Evolutionary conservation across 768 basidiomycete species (phyloP), one percentile per base, ranked within the genome.

Genomic region (Serendipita indica): DNA sequence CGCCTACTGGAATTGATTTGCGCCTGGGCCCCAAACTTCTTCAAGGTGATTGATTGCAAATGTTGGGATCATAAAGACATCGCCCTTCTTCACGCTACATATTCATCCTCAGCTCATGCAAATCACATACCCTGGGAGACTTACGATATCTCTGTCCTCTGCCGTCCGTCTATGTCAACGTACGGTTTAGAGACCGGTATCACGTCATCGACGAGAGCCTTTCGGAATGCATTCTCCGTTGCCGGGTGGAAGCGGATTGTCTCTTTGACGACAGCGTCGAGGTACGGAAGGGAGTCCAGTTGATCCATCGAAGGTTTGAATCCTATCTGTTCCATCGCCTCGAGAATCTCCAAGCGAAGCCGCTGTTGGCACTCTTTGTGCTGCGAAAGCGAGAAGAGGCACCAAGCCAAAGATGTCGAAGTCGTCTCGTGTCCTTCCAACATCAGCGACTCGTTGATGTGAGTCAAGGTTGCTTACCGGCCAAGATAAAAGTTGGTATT

Each of bases 11-110:
- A 72, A 74, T 25, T 64, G 60, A 32, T 68, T 59, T 1, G 73
- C 71, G 54, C 73, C 70, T 3, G 63, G 61, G 0, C 73, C 73
- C 66, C 71, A 74, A 0, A 71, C 62, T 10, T 56, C 46, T 32
- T 58, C 57, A 18, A 61, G 62, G 5, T 67, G 62, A 52, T 73
- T 72, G 63, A 69, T 63, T 1, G 67, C 61, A 1, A 60, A 35
- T 20, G 66, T 64, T 14, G 65, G 62, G 30, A 71, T 62, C 18
- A 71, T 67, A 57, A 72, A 64, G 13, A 10, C 13, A 28, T 65
- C 61, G 1, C 65, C 66, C 28, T 58, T 39, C 16, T 10, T 25
- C 13, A 57, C 37, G 18, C 57, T 58, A 28, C 25, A 58, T 10
- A 46, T n/a, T n/a, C n/a, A n/a, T n/a, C n/a, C n/a, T n/a, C n/a